Conservation (phyloP, 2,329 filamentous ascomycete species). For the Penicillium sumatraense region DNA sequence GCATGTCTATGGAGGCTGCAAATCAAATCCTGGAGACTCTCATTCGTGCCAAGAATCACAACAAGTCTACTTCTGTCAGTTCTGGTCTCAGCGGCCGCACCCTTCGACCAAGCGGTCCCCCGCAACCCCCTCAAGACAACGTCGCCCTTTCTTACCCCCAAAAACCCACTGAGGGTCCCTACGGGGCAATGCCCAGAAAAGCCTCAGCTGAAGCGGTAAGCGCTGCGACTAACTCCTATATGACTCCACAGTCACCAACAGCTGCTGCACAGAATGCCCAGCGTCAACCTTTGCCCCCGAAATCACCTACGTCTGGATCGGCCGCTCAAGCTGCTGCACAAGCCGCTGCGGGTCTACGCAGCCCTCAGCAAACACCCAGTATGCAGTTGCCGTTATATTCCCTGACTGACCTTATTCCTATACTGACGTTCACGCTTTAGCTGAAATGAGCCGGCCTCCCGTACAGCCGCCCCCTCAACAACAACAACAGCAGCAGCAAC, state of each 20-base stretch:
- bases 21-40: conserved; percentile 92
- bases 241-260: conserved; percentile 52
- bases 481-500: conserved; percentile 43
- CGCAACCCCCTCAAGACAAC: conserved; percentile 46
- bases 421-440: conserved; percentile 43
- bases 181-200: conserved; percentile 41
- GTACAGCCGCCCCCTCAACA: conserved; percentile 32
- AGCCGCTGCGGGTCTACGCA: conserved; percentile 52
- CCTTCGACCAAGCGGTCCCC: conserved; percentile 60
- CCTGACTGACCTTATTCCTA: background rate
- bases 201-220: conserved; percentile 47
- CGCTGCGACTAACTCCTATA: conserved; percentile 48
- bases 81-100: conserved; percentile 68
- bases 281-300: conserved; percentile 52
- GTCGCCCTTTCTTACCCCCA: conserved; percentile 39
- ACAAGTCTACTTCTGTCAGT: conserved; percentile 56
- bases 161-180: conserved; percentile 42
- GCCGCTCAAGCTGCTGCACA: conserved; percentile 55
- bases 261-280: conserved; percentile 29
- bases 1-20: conserved; percentile 97
- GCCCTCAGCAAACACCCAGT: conserved; percentile 48
- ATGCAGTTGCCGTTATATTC: conserved; percentile 14
- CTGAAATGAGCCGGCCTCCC: conserved; percentile 45
- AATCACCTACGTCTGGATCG: conserved; percentile 54
- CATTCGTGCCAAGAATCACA: conserved; percentile 76